Conservation (phyloP, 1,284 basidiomycete species). For the Sanguinoderma infundibulare region DNA sequence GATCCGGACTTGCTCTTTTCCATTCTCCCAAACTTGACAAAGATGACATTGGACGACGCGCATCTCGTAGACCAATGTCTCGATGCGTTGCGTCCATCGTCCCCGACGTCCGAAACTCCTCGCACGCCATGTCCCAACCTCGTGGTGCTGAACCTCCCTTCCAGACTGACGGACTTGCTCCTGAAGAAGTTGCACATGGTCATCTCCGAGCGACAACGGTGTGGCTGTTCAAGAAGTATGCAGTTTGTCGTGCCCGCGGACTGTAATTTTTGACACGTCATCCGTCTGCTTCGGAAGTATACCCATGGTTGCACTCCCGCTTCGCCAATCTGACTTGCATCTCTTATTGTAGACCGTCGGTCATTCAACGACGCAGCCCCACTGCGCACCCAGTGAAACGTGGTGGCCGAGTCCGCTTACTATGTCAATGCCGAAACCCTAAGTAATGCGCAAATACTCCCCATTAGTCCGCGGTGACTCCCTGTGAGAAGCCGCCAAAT, state of each 20-base stretch:
- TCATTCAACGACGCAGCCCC: no score
- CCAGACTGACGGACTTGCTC: not conserved
- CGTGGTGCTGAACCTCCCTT: constrained; percentile 4
- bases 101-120: not conserved
- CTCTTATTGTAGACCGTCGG: not conserved
- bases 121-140: constrained; percentile 2
- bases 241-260: not conserved
- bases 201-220: not conserved
- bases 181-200: not conserved
- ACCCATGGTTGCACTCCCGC: no score
- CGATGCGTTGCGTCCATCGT: constrained; percentile 9
- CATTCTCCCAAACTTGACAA: constrained; percentile 1
- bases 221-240: not conserved
- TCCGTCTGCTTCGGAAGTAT: no score
- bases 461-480: constrained; percentile 12
- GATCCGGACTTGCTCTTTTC: constrained; percentile 9
- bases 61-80: constrained; percentile 10
- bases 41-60: constrained; percentile 6
- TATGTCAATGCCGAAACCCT: not conserved
- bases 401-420: not conserved
- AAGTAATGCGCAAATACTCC: not conserved
- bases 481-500: constrained; percentile 8
- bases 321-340: not conserved
- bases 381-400: not conserved
- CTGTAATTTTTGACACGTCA: not conserved